Evolutionary conservation across 768 basidiomycete genomes (phyloP), one percentile per base, ranked within the genome.

Genomic region (Sarcodon aspratus): DNA sequence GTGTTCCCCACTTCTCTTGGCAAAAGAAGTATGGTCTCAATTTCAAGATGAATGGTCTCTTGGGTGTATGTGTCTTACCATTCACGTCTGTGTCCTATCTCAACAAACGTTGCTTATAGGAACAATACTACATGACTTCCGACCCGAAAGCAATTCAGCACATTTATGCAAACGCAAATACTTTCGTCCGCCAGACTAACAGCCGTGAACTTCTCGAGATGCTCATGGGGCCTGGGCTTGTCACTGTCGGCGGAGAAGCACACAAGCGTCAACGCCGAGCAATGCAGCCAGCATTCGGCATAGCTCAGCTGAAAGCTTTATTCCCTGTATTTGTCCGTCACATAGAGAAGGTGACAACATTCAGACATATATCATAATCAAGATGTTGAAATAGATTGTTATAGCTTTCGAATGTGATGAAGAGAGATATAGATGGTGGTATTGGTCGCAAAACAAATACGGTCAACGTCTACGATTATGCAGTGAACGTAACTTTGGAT

Each of bases 191-290:
- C 3, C 37, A 38, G 18, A 18, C 12, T 13, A 13, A 38, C 13
- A 38, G 18, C 18, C 37, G 37, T 4, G 18, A 38, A 13, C 18
- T 38, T 4, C 13, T 18, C 3, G 18, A 38, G 6, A 38, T 38
- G 37, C 37, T 38, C 37, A 13, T 38, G 12, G 37, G 37, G 3
- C 37, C 37, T 18, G 37, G 37, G 37, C 37, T 38, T 18, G 13
- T 38, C 18, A 27, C 21, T 5, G 21, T 27, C 5, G 21, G 21
- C 21, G 58, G 55, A 44, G 55, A 59, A 40, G 50, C 44, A 6
- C 65, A 64, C 46, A 59, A 59, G 31, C 51, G 65, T 6, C 63
- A 64, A 33, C 47, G 65, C 37, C 18, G 37, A 38, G 18, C 18
- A 2, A 38, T 38, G 37, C 37, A 38, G 18, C 37, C 37, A 2